Base-by-base conservation (phyloP, 805 yeast species). In the Saturnispora ahearnii region DNA sequence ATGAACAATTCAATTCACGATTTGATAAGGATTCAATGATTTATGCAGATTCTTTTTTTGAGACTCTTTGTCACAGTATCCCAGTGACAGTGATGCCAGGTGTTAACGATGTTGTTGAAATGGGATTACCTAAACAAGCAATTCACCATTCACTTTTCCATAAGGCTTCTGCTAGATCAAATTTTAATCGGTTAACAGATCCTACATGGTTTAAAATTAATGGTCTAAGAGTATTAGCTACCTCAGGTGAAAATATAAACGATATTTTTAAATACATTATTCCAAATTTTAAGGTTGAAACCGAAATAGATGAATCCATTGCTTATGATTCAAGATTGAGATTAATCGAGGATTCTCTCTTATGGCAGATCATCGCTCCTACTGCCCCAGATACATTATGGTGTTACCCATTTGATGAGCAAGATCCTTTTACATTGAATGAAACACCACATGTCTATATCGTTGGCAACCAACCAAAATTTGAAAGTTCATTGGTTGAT, bases 311-410 rank as follows among this genome's bases (percentile, higher is more conserved):
- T 32, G 53, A 62, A 7, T 65, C 56, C 53, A 59, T 51, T 56
- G 63, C 57, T 30, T 51, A 50, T 41, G 64, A 57, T 45, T 62
- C 72, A 2, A 66, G 84, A 50, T 57, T 78, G 15, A 73, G 75
- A 21, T 66, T 83, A 58, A 73, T 91, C 69, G 85, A 82, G 57
- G 72, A 79, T 13, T 84, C 87, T 0, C 61, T 93, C 34, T 67
- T 70, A 43, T 90, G 96, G 96, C 91, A 89, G 59, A 87, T 87
- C 60, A 71, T 87, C 24, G 81, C 87, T 0, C 99, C 99, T 2
- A 89, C 97, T 0, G 95, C 96, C 1, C 99, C 99, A 0, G 98
- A 93, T 60, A 93, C 99, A 0, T 67, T 93, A 41, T 84, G 90
- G 74, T 82, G 95, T 56, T 89, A 87, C 58, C 97, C 99, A 1